Conservation (phyloP, 352 stramenopile species). For the Phytophthora rubi region DNA sequence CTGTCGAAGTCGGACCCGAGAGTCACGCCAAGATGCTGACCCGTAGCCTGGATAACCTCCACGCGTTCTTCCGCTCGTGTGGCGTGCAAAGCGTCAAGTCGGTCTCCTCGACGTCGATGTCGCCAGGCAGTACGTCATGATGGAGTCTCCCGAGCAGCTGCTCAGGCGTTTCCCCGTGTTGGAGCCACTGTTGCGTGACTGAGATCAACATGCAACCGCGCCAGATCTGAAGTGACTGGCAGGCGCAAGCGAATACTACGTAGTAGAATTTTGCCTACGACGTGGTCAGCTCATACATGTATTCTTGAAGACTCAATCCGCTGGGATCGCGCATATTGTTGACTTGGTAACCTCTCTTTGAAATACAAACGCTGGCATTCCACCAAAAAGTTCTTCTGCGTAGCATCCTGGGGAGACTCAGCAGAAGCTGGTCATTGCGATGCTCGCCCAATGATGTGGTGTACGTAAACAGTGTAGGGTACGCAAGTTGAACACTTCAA, state of each 20-base stretch:
- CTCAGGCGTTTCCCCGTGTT: conserved; percentile 44
- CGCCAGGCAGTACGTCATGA: conserved; percentile 36
- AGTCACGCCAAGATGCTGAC: conserved; percentile 55
- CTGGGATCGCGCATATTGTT: too few relatives aligned
- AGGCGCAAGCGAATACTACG: not conserved
- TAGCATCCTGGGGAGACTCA: too few relatives aligned
- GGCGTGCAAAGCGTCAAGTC: conserved; percentile 46
- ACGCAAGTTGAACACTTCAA: too few relatives aligned
- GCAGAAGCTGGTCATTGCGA: too few relatives aligned
- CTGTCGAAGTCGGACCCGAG: conserved; percentile 74
- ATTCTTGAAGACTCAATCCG: not conserved
- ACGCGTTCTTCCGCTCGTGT: conserved; percentile 69
- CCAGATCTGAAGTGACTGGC: too few relatives aligned
- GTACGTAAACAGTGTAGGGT: too few relatives aligned
- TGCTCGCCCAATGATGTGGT: too few relatives aligned
- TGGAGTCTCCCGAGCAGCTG: conserved; percentile 34
- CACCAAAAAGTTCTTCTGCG: too few relatives aligned
- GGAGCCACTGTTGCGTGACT: conserved; percentile 33
- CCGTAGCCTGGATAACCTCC: conserved; percentile 69
- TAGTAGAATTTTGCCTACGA: not conserved
- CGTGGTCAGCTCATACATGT: conserved; percentile 16
- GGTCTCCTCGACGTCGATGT: conserved; percentile 21
- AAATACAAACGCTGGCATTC: too few relatives aligned
- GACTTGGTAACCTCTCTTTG: too few relatives aligned
- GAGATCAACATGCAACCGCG: not conserved